These are phyloP conservation scores for Russula sp. DNA, from an alignment of 768 basidiomycete genomes.

Conservation along the genomic window DNA sequence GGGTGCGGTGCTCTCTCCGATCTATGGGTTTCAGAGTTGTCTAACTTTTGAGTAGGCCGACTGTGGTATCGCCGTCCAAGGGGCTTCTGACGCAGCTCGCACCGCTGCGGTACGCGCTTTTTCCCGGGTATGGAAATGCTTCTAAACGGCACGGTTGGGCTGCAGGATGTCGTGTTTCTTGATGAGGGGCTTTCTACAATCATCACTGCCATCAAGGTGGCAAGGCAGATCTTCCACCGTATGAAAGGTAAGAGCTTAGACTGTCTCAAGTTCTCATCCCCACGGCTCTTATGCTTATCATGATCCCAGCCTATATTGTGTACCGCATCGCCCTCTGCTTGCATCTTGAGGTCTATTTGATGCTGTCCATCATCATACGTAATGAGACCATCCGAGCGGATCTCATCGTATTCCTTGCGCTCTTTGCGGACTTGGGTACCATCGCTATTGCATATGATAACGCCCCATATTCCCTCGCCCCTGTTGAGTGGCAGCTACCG, in stretches of 20 bases:
- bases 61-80: constrained; percentile 39
- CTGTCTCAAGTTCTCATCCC: too few relatives aligned
- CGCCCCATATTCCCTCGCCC: constrained; percentile 35
- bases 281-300: constrained; percentile 28
- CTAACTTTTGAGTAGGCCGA: constrained; percentile 24
- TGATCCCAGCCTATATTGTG: constrained; percentile 41
- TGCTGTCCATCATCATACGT: constrained; percentile 39
- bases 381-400: constrained; percentile 46
- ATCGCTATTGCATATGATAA: constrained; percentile 46
- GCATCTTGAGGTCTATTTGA: constrained; percentile 43
- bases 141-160: background rate
- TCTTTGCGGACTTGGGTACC: constrained; percentile 43
- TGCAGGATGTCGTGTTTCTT: constrained; percentile 41
- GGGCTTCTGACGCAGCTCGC: constrained; percentile 39
- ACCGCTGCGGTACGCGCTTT: constrained; percentile 29
- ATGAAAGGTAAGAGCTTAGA: constrained; percentile 34
- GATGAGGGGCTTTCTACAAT: constrained; percentile 40
- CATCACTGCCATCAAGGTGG: constrained; percentile 44
- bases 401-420: constrained; percentile 40
- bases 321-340: constrained; percentile 47
- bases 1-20: constrained; percentile 21
- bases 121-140: background rate
- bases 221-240: constrained; percentile 46
- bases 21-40: constrained; percentile 8
- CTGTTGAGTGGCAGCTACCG: constrained; percentile 46